A percentile compares a stretch with the other conserved stretches of the same genome.
Evolutionary conservation across 179 eudicot genomes (phyloP).

Genomic region (Pouteria campechiana): DNA sequence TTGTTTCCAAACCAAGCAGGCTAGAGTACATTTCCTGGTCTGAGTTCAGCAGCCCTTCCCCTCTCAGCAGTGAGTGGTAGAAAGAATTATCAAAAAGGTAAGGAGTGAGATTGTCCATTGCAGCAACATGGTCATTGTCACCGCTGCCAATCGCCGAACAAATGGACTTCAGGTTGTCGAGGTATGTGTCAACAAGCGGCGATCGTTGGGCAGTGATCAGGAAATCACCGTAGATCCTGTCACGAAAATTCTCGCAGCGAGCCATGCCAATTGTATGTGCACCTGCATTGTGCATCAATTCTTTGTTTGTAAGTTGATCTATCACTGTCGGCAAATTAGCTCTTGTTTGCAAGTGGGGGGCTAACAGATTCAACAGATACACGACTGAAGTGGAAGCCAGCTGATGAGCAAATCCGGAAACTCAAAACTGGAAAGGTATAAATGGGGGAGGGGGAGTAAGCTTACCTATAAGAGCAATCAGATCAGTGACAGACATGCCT

Average conservation of each 20-base stretch:
- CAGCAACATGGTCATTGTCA: conserved; percentile 51
- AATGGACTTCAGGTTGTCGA: conserved; percentile 33
- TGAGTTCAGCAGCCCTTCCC: conserved; percentile 75
- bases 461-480: conserved; percentile 91
- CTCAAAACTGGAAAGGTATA: too few species aligned
- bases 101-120: conserved; percentile 63
- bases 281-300: too few species aligned
- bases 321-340: too few species aligned
- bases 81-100: conserved; percentile 70
- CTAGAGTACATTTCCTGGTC: conserved; percentile 89
- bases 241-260: conserved; percentile 56
- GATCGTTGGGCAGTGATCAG: conserved; percentile 33
- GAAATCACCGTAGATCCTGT: conserved; percentile 79
- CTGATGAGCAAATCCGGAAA: too few species aligned
- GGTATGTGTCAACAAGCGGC: conserved; percentile 33
- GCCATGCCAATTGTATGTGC: conserved; percentile 97
- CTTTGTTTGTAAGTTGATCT: too few species aligned
- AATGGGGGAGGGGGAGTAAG: too few species aligned
- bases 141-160: conserved; percentile 48
- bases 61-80: conserved; percentile 54
- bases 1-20: conserved; percentile 47
- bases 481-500: conserved; percentile 76
- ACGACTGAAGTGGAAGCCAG: too few species aligned
- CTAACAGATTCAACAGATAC: too few species aligned
- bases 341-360: too few species aligned